phyloP scores from a whole-genome alignment of 768 basidiomycete genomes.

The Trametes punicea region DNA sequence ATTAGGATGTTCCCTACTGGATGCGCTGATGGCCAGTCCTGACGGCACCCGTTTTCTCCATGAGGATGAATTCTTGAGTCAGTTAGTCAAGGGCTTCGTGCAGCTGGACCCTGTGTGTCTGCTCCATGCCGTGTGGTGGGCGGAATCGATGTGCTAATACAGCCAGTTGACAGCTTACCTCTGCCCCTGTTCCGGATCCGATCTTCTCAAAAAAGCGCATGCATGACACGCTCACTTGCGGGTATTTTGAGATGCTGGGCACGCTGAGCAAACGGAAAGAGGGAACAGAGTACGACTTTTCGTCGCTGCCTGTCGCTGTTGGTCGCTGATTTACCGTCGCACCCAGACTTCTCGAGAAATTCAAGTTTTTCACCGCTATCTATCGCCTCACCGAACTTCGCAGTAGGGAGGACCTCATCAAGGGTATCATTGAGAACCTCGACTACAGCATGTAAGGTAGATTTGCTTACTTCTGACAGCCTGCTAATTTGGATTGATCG shows the following conservation, averaged over 20 bases:
- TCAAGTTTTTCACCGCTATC: constrained; percentile 92
- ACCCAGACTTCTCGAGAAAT: constrained; percentile 79
- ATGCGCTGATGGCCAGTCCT: constrained; percentile 74
- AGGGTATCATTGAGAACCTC: constrained; percentile 84
- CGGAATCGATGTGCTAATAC: background rate
- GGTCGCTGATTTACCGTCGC: background rate
- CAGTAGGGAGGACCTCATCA: constrained; percentile 89
- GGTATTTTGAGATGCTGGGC: constrained; percentile 96
- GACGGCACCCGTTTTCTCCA: constrained; percentile 83
- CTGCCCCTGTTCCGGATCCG: constrained; percentile 68
- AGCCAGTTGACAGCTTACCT: constrained; percentile 53
- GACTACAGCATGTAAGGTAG: constrained; percentile 90
- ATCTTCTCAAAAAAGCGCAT: constrained; percentile 84
- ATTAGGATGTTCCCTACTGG: constrained; percentile 78
- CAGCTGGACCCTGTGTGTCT: constrained; percentile 85
- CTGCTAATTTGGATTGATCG: too few relatives aligned
- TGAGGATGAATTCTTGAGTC: constrained; percentile 83
- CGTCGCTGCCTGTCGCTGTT: background rate
- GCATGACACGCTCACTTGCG: constrained; percentile 78
- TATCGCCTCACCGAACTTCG: constrained; percentile 92
- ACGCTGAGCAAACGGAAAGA: constrained; percentile 84
- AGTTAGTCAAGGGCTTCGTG: constrained; percentile 83
- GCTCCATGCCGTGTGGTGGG: background rate
- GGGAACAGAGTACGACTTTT: constrained; percentile 73
- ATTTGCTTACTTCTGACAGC: background rate